A percentile compares a stretch with the other conserved stretches of the same genome.
Evolutionary conservation across 163 green algal genomes (phyloP).

Genomic region (Scenedesmus sp.): DNA sequence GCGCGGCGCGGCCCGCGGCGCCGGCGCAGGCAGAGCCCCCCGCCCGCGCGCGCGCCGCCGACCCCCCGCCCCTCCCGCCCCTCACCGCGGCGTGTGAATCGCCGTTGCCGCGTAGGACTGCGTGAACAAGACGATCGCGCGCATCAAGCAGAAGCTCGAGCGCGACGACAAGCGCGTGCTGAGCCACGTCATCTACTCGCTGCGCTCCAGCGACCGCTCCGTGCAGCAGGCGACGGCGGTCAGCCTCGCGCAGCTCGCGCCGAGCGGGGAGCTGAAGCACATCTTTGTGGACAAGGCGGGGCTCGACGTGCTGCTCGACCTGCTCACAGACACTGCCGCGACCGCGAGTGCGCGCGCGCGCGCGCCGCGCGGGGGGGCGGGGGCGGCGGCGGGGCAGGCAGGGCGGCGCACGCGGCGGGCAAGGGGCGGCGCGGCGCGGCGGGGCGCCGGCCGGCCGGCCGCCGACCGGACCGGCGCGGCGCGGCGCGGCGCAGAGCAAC

Average conservation of each 20-base stretch:
- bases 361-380: too few relatives aligned
- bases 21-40: too few relatives aligned
- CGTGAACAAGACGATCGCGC: conserved; percentile 96
- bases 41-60: too few relatives aligned
- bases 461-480: too few relatives aligned
- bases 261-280: conserved; percentile 65
- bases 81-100: too few relatives aligned
- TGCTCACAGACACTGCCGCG: conserved; percentile 56
- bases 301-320: conserved; percentile 70
- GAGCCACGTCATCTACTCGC: conserved; percentile 85
- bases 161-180: conserved; percentile 65
- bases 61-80: too few relatives aligned
- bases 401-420: too few relatives aligned
- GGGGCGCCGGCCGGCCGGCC: too few relatives aligned
- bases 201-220: conserved; percentile 50
- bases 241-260: conserved; percentile 83
- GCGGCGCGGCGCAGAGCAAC: conserved; percentile 28
- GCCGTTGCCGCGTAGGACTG: conserved; percentile 86
- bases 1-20: too few relatives aligned
- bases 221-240: conserved; percentile 81
- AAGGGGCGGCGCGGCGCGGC: too few relatives aligned
- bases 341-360: conserved; percentile 2
- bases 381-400: too few relatives aligned
- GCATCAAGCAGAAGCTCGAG: conserved; percentile 83
- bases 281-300: conserved; percentile 80